Percentiles rank a stretch among this genome's conserved stretches.
Evolutionary conservation across 805 yeast species (phyloP).

Genomic region (Hanseniaspora lindneri): DNA sequence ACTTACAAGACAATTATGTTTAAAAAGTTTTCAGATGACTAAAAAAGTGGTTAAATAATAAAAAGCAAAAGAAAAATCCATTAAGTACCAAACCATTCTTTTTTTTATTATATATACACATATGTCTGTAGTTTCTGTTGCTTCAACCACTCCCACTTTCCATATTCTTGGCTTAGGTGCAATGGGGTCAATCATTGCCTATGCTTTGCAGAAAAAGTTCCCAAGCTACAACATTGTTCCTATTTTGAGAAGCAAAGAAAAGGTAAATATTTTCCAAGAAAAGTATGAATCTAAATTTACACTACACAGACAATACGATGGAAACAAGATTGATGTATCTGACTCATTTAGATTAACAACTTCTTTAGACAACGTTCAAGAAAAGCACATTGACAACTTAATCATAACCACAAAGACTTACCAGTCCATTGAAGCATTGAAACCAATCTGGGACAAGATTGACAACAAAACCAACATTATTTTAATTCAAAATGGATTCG

Average conservation of each 20-base stretch:
- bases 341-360: slow-evolving; percentile 12
- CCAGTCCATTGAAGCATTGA: slow-evolving; percentile 54
- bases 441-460: slow-evolving; percentile 38
- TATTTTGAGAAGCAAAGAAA: slow-evolving; percentile 25
- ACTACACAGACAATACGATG: slow-evolving; percentile 23
- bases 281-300: slow-evolving; percentile 20
- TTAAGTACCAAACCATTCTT: no score
- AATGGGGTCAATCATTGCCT: slow-evolving; percentile 28
- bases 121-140: neutral
- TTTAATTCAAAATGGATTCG: slow-evolving; percentile 82
- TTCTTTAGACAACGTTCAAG: slow-evolving; percentile 23
- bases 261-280: slow-evolving; percentile 21
- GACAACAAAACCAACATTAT: slow-evolving; percentile 46
- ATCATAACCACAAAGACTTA: slow-evolving; percentile 72
- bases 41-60: no score
- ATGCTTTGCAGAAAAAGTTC: slow-evolving; percentile 22
- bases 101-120: neutral
- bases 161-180: slow-evolving; percentile 29
- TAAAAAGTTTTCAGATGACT: no score
- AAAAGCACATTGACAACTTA: slow-evolving; percentile 39
- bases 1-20: no score
- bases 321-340: slow-evolving; percentile 17
- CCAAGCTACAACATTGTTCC: slow-evolving; percentile 24
- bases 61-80: neutral
- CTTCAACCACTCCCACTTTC: slow-evolving; percentile 19